Evolutionary conservation across 148 eudicot species (phyloP), one percentile per base, ranked within the genome.

Genomic region (Rhododendron kiyosumense): DNA sequence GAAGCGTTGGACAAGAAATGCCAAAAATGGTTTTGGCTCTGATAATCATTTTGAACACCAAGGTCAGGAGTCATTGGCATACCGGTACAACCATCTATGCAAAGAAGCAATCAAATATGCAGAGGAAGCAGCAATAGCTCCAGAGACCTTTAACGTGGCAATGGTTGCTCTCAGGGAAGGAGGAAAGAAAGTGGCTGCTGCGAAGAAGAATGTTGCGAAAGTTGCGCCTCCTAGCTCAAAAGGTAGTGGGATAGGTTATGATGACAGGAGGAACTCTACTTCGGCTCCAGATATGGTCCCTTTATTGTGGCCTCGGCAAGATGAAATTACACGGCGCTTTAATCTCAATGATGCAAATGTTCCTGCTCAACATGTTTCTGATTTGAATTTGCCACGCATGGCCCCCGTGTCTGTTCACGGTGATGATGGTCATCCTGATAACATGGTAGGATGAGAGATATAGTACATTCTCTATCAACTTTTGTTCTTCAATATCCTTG

Each of bases 1-100:
- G 89, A 96, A 90, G 87, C 94, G 98, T 85, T 96, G 99, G 99
- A 96, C 97, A 74, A 90, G 91, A 89, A 91, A 92, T 92, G 98
- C 98, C n/a, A 96, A 94, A 90, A 87, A 84, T 85, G 88, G 85
- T 79, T 75, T 48, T 87, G 86, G 77, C 82, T 89, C 86, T 61
- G 94, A 94, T 75, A 93, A 92, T 49, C 84, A 43, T 63, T 76
- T 81, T 69, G 87, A 87, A 75, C 85, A 86, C 11, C 85, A 91
- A 78, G 89, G 88, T 43, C 92, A 71, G 6, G 94, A 92, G 83
- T 89, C 97, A 10, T 51, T 93, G 84, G 86, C 92, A 59, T 85
- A 88, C 71, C 91, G 99, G 82, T 96, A 96, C 92, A 95, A 93
- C 76, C 81, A 48, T 86, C 89, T 96, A 71, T 95, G 96, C 86